A percentile compares a stretch with the other conserved stretches of the same genome.
phyloP scores from a whole-genome alignment of 257 asterid species.

The Sherardia arvensis region DNA sequence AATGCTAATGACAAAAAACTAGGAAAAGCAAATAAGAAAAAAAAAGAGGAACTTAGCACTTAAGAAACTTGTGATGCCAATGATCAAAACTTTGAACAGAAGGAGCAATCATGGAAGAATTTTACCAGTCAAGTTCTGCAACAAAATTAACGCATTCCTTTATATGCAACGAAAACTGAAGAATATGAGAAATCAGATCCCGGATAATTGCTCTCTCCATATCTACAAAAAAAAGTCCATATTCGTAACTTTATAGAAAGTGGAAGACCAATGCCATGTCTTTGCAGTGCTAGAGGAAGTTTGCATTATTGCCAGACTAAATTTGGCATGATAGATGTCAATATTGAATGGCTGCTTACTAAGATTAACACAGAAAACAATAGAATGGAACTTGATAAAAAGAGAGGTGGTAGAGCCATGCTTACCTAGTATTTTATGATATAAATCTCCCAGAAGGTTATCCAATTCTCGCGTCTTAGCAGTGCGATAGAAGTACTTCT shows the following conservation, averaged over 20 bases:
- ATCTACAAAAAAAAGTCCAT: conserved; percentile 33
- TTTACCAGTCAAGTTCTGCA: conserved; percentile 98
- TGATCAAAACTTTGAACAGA: conserved; percentile 8
- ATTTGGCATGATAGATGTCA: not conserved
- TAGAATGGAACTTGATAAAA: not conserved
- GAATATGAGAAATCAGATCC: conserved; percentile 75
- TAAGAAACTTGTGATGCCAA: conserved; percentile 15
- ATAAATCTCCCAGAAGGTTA: conserved; percentile 84
- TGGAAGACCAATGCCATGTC: not conserved
- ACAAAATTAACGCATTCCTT: conserved; percentile 61
- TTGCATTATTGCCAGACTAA: not conserved
- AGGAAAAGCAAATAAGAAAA: conserved; percentile 2
- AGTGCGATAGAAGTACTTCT: conserved; percentile 80
- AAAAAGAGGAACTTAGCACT: conserved; percentile 2
- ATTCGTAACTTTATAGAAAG: not conserved
- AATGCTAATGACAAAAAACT: conserved; percentile 75
- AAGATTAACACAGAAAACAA: not conserved
- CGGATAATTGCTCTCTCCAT: conserved; percentile 97
- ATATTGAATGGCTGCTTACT: not conserved
- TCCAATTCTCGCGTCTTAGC: conserved; percentile 87
- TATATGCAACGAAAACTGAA: conserved; percentile 60
- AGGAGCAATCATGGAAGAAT: conserved; percentile 11
- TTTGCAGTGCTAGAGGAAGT: not conserved
- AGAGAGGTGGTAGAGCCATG: conserved; percentile 1
- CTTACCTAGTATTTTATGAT: conserved; percentile 88